Conservation (phyloP, 805 yeast species). For the Zygosaccharomyces siamensis region DNA sequence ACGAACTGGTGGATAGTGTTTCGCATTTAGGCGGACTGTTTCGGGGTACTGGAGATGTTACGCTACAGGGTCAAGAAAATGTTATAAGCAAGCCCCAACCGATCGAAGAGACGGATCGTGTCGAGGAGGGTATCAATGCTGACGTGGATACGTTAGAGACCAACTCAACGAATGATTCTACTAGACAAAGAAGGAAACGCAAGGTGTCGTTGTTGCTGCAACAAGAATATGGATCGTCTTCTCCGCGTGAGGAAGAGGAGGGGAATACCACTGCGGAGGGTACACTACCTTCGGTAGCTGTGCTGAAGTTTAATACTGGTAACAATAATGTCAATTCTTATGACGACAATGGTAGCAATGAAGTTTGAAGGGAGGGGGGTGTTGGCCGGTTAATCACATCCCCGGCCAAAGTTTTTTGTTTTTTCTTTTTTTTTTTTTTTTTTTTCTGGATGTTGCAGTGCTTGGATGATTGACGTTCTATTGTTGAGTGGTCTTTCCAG, state of each 20-base stretch:
- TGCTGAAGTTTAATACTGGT: conserved; percentile 1
- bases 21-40: conserved; percentile 75
- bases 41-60: conserved; percentile 68
- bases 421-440: too few relatives aligned
- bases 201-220: conserved; percentile 32
- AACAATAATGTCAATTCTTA: background rate
- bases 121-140: conserved; percentile 24
- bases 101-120: background rate
- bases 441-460: too few relatives aligned
- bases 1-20: conserved; percentile 58
- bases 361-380: too few relatives aligned
- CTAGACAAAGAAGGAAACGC: conserved; percentile 29
- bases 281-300: conserved; percentile 26
- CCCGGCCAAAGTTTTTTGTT: too few relatives aligned
- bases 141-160: conserved; percentile 1
- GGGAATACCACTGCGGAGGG: conserved; percentile 4
- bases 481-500: too few relatives aligned
- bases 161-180: background rate
- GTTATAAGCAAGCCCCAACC: conserved; percentile 13
- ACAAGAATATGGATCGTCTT: conserved; percentile 33
- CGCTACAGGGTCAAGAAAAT: conserved; percentile 32
- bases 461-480: too few relatives aligned
- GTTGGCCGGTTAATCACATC: too few relatives aligned
- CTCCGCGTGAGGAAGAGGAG: conserved; percentile 8
- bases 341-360: too few relatives aligned